phyloP scores from a whole-genome alignment of 768 basidiomycete genomes.

The Tricholomella constricta region DNA sequence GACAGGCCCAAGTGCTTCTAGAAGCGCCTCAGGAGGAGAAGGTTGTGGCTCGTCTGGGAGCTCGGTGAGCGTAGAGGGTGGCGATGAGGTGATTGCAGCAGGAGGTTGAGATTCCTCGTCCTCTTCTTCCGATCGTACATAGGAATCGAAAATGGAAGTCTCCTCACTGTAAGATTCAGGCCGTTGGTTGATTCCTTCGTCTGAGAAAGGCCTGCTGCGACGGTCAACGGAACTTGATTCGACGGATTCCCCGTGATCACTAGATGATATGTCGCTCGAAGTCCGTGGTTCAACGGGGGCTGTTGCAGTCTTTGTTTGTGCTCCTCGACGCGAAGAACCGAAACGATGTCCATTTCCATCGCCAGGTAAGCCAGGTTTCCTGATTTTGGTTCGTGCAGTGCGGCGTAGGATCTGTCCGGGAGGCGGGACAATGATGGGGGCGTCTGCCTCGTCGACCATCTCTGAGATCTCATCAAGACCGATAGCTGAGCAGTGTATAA shows the following conservation, averaged over 20 bases:
- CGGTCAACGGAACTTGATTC: slow-evolving; percentile 34
- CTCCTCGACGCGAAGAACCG: slow-evolving; percentile 46
- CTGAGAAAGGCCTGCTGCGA: slow-evolving; percentile 47
- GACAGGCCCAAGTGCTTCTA: slow-evolving; percentile 40
- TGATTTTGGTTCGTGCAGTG: slow-evolving; percentile 92
- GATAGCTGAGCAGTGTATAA: slow-evolving; percentile 46
- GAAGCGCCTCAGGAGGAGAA: slow-evolving; percentile 30
- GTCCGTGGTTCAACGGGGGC: slow-evolving; percentile 49
- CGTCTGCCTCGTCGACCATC: slow-evolving; percentile 79
- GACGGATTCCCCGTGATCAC: slow-evolving; percentile 62
- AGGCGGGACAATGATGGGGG: slow-evolving; percentile 88
- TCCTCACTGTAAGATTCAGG: slow-evolving; percentile 85
- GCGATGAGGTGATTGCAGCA: slow-evolving; percentile 33
- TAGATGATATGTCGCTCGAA: slow-evolving; percentile 73
- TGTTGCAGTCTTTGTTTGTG: slow-evolving; percentile 28
- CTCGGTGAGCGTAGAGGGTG: slow-evolving; percentile 20
- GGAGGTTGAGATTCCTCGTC: slow-evolving; percentile 43
- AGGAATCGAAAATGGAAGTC: slow-evolving; percentile 81
- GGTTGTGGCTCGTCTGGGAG: slow-evolving; percentile 20
- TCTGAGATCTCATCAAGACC: slow-evolving; percentile 70
- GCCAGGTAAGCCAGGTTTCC: slow-evolving; percentile 75
- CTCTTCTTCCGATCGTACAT: slow-evolving; percentile 55
- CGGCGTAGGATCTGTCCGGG: slow-evolving; percentile 90
- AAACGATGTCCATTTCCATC: slow-evolving; percentile 88
- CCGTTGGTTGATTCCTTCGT: slow-evolving; percentile 44